Conservation (phyloP, 106 monocot species). For the Dioscorea zingiberensis region DNA sequence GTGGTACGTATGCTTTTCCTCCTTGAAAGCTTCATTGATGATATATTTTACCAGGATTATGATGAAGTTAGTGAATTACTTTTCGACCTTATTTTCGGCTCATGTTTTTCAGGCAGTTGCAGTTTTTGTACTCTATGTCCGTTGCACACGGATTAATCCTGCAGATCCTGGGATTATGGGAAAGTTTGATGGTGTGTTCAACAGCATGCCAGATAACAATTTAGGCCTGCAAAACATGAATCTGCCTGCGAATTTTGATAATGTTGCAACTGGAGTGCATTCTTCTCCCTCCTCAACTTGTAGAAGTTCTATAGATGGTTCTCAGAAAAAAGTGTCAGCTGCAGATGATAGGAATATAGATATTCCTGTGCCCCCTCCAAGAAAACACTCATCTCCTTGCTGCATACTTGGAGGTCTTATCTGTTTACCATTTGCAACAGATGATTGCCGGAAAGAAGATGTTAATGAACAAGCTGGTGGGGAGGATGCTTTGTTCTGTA, state of each 20-base stretch:
- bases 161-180: slow-evolving; percentile 97
- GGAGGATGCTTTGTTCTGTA: slow-evolving; percentile 96
- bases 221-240: slow-evolving; percentile 22
- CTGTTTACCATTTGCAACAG: slow-evolving; percentile 68
- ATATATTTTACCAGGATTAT: no score
- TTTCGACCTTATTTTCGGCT: no score
- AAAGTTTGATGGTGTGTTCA: slow-evolving; percentile 53
- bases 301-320: slow-evolving; percentile 60
- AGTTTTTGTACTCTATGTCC: slow-evolving; percentile 91
- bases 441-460: slow-evolving; percentile 83
- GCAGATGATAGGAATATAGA: slow-evolving; percentile 20
- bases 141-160: slow-evolving; percentile 92
- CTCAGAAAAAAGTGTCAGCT: slow-evolving; percentile 37
- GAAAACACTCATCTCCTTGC: slow-evolving; percentile 32
- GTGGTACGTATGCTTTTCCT: slow-evolving; percentile 50
- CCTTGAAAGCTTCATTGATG: no score
- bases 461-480: slow-evolving; percentile 36
- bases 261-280: slow-evolving; percentile 18
- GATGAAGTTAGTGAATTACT: no score
- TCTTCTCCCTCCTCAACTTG: slow-evolving; percentile 53
- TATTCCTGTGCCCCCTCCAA: slow-evolving; percentile 12
- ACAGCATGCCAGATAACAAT: slow-evolving; percentile 23
- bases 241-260: slow-evolving; percentile 33
- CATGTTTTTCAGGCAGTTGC: slow-evolving; percentile 61
- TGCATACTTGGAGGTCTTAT: slow-evolving; percentile 52